A percentile compares a stretch with the other conserved stretches of the same genome.
These are phyloP conservation scores for Fraxinus americana DNA, from an alignment of 257 asterid genomes.

Conservation along the genomic window DNA sequence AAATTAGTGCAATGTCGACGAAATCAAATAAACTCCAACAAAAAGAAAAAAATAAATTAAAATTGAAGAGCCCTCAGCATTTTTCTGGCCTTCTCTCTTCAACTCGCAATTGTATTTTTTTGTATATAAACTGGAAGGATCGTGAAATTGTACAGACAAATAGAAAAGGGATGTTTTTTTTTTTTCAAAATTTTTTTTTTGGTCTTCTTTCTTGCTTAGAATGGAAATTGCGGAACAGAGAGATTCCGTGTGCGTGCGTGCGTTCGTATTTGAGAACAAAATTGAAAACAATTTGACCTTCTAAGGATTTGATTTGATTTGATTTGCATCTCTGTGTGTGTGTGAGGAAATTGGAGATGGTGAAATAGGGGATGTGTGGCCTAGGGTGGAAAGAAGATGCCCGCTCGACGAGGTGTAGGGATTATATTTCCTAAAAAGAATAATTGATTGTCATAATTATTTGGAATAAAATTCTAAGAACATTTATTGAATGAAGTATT, in stretches of 20 bases:
- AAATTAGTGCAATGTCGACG: conserved; percentile 37
- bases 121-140: conserved; percentile 12
- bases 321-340: too few relatives aligned
- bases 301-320: too few relatives aligned
- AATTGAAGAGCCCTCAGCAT: conserved; percentile 14
- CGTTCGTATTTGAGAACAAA: neutral
- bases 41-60: conserved; percentile 2
- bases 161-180: conserved; percentile 22
- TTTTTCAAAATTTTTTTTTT: neutral
- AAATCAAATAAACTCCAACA: conserved; percentile 26
- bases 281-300: neutral
- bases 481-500: too few relatives aligned
- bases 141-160: conserved; percentile 28
- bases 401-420: too few relatives aligned
- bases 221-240: neutral
- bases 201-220: neutral
- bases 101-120: neutral
- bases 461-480: neutral
- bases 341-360: too few relatives aligned
- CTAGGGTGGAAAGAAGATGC: too few relatives aligned
- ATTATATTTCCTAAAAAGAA: too few relatives aligned
- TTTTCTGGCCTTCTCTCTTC: neutral
- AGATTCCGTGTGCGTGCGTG: neutral
- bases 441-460: too few relatives aligned
- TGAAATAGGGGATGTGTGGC: too few relatives aligned